A percentile compares a stretch with the other conserved stretches of the same genome.
Evolutionary conservation across 352 stramenopile genomes (phyloP).

Genomic region (Globisporangium carolinianum): DNA sequence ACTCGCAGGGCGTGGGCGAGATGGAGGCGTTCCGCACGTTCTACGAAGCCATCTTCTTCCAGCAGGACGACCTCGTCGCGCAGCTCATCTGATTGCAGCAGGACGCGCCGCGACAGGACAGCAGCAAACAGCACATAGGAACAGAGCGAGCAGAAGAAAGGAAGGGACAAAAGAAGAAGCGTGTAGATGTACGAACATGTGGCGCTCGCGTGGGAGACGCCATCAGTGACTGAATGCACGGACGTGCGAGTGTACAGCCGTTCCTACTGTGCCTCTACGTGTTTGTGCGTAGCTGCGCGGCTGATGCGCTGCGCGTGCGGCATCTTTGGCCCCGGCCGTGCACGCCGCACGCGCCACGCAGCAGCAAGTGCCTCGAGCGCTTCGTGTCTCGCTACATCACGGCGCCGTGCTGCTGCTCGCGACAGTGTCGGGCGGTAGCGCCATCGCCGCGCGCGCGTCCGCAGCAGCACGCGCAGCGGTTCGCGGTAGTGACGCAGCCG

Average conservation of each 20-base stretch:
- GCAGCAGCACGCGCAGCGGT: slow-evolving; percentile 5
- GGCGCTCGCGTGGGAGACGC: background rate
- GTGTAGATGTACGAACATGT: background rate
- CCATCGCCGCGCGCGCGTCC: background rate
- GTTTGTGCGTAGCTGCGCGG: background rate
- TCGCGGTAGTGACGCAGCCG: slow-evolving; percentile 4
- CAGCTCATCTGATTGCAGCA: slow-evolving; percentile 24
- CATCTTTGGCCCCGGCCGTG: background rate
- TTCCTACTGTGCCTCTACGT: background rate
- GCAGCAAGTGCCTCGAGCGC: slow-evolving; percentile 2
- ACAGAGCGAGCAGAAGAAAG: background rate
- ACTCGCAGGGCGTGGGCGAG: slow-evolving; percentile 69
- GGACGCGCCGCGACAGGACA: background rate
- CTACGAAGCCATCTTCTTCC: slow-evolving; percentile 81
- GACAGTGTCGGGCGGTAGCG: background rate
- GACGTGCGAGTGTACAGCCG: background rate
- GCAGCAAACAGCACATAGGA: background rate
- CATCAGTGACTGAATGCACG: background rate
- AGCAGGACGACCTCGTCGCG: slow-evolving; percentile 35
- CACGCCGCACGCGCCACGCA: background rate
- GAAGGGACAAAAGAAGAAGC: background rate
- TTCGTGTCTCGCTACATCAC: background rate
- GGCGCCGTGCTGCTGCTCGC: background rate
- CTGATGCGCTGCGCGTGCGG: background rate
- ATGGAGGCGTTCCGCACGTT: slow-evolving; percentile 81